phyloP scores from a whole-genome alignment of 106 monocot species.

The Vanilla planifolia region DNA sequence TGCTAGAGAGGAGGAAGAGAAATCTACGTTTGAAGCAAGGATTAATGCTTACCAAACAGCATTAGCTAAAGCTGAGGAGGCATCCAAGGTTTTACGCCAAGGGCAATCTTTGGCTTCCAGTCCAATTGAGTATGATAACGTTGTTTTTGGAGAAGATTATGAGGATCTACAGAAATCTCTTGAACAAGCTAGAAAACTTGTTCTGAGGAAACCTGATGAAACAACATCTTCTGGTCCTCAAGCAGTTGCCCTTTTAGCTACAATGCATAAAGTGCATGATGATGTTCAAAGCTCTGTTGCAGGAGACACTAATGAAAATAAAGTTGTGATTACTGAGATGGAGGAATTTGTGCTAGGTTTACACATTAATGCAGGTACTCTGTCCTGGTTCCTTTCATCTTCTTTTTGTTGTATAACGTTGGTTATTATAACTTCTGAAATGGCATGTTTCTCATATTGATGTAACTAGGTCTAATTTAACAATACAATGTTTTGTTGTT shows the following conservation, averaged over 20 bases:
- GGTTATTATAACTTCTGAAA: background rate
- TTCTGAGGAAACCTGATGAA: slow-evolving; percentile 58
- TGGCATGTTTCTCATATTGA: background rate
- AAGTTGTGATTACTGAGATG: slow-evolving; percentile 92
- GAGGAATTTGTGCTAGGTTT: slow-evolving; percentile 96
- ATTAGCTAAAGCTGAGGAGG: slow-evolving; percentile 84
- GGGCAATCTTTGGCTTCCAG: slow-evolving; percentile 34
- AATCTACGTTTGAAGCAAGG: slow-evolving; percentile 50
- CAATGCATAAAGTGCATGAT: slow-evolving; percentile 34
- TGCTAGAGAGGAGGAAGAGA: slow-evolving; percentile 53
- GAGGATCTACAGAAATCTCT: slow-evolving; percentile 92
- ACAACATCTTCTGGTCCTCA: slow-evolving; percentile 40
- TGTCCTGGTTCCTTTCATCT: slow-evolving; percentile 5
- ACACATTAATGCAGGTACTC: slow-evolving; percentile 82
- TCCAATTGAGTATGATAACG: slow-evolving; percentile 35
- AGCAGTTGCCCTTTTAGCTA: slow-evolving; percentile 49
- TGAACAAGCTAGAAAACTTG: slow-evolving; percentile 79
- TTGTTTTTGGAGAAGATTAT: slow-evolving; percentile 92
- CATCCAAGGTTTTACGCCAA: slow-evolving; percentile 48
- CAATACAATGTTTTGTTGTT: background rate
- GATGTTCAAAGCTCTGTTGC: slow-evolving; percentile 12
- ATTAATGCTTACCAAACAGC: slow-evolving; percentile 74
- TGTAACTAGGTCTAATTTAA: background rate
- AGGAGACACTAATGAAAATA: slow-evolving; percentile 49
- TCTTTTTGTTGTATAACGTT: background rate